Evolutionary conservation across 768 basidiomycete species (phyloP), one percentile per base, ranked within the genome.

Genomic region (Macrolepiota albuminosa): DNA sequence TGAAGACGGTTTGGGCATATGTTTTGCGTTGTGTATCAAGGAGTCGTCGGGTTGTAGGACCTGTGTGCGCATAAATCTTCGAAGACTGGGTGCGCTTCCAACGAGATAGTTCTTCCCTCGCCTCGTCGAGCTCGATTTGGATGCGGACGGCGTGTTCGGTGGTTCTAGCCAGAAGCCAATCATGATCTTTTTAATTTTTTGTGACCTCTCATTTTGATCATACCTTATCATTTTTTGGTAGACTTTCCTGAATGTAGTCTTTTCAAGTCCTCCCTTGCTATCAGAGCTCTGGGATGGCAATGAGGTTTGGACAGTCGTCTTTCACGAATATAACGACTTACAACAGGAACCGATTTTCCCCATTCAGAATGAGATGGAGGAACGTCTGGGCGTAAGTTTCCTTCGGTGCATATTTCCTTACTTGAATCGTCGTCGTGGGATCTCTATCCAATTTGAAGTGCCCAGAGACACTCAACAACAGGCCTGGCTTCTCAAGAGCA

Each of bases 61-160:
- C 43, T 14, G 58, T 34, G 21, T 57, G 57, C 29, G 49, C 39
- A 16, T 48, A 61, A 3, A 53, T 58, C 21, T 24, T 29, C 6
- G 63, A 61, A 4, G 55, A 31, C 11, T 61, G 60, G 4, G 46
- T 53, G 8, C n/a, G 47, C 36, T 61, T 64, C 60, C 60, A 61
- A 13, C 54, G 54, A 24, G 36, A 33, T 34, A 64, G 45, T 10
- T 46, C 33, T 21, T 58, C 36, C 21, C 56, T 42, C 8, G 60
- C 60, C 33, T n/a, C 36, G 8, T 56, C 46, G 14, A 61, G 63
- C 51, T 64, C 63, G 18, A 54, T 53, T 39, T 64, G 57, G 10
- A 61, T 39, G 14, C 55, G 57, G 13, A 61, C 55, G 10, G 60
- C 60, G 11, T 49, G 24, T 43, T 59, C 54, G 4, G 39, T 47